Base-by-base conservation (phyloP, 306 rosid genomes). In the Castanea crenata region DNA sequence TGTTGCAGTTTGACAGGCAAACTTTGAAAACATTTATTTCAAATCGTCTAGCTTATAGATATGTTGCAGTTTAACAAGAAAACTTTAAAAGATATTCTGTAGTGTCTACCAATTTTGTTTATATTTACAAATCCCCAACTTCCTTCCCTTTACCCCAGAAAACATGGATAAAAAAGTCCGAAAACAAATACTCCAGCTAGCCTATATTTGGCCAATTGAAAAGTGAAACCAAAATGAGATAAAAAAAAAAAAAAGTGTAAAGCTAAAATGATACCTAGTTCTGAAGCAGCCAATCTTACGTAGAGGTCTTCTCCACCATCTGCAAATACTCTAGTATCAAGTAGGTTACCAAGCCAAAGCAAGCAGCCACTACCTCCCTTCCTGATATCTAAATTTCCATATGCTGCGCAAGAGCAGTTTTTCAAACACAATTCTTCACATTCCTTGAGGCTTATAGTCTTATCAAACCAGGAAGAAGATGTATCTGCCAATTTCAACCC, bases 331-430 rank as follows among this genome's bases (percentile, higher is more conserved):
- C 72, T 84, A 12, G 84, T 75, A 57, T 86, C 90, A 67, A 81
- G 14, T 31, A 85, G 41, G 29, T 67, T 23, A 32, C 61, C 34
- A 14, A 78, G 79, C 89, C 90, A 82, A 68, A 84, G 34, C 29
- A 84, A 0, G 76, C 90, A 86, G 12, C 88, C 88, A 41, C 77
- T 78, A 18, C 84, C 82, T 10, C 76, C 79, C 19, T 59, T 4
- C 56, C 72, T 77, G 29, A 76, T 20, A 55, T 78, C 79, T 13
- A 78, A 72, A 71, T 27, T 41, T 29, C 87, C 14, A 74, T 70
- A 87, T n/a, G 88, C 83, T 62, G 55, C 7, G 71, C 88, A 84
- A 6, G 68, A 41, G 21, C 91, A 87, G 76, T 80, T 83, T 11
- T 78, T 71, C 76, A 57, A 32, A 65, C 89, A 85, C 13, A 21